Base-by-base conservation (phyloP, 2,329 filamentous ascomycete genomes). In the Fusarium transvaalense region DNA sequence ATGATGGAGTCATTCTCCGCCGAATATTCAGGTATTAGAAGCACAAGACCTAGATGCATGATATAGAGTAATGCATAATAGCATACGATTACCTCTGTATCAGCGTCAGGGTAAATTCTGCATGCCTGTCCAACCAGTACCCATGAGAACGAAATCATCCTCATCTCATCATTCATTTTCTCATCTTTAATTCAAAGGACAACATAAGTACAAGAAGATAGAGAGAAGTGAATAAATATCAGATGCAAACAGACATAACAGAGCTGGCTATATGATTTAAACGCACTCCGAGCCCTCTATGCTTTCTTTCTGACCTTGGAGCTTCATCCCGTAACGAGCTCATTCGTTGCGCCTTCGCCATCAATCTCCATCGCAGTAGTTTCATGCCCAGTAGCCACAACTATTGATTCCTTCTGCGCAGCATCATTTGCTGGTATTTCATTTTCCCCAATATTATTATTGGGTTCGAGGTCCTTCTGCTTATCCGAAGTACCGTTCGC, bases 331-430 rank as follows among this genome's bases (percentile, higher is more conserved):
- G 31, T 48, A 41, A 37, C 56, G 50, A 47, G 41, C 39, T 65
- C 64, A 37, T 56, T 51, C 35, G 48, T 57, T 23, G 48, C 37
- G 31, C 56, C 45, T 25, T 60, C 48, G 6, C 42, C 59, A 41
- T 71, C 68, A 19, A 69, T 37, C 23, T 71, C 68, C 57, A 67
- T 62, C 25, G 19, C 45, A 17, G 43, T 55, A 25, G 48, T 59
- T 45, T 14, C 41, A 25, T 57, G 51, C 14, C 45, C 38, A 52
- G 27, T 34, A 23, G 38, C 25, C 50, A 43, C 31, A 29, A 34
- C 38, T 15, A 23, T 62, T 31, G 45, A 47, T 35, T 38, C 35
- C 27, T 43, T 35, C 14, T 42, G 21, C 37, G 38, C 21, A 29
- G n/a, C 17, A 15, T 31, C 52, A 21, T 17, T 46, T n/a, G 8